These are phyloP conservation scores for Galerina marginata DNA, from an alignment of 768 basidiomycete species.

Conservation along the genomic window DNA sequence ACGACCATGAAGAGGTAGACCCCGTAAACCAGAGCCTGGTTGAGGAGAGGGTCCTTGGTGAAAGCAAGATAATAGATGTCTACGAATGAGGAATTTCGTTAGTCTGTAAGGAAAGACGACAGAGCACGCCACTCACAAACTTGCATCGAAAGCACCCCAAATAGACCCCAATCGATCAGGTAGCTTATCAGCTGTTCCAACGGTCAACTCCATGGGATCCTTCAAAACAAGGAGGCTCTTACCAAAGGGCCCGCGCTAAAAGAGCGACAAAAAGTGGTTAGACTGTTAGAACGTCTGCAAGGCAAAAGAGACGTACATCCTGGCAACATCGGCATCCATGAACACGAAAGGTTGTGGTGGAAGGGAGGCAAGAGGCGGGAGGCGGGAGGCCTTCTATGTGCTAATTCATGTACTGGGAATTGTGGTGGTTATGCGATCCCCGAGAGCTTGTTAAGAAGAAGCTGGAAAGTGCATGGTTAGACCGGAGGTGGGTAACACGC, in stretches of 20 bases:
- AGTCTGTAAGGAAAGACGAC: background rate
- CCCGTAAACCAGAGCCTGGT: background rate
- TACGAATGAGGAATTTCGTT: background rate
- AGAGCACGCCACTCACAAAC: slow-evolving; percentile 6
- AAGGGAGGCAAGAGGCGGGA: background rate
- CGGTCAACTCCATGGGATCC: background rate
- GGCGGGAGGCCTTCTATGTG: background rate
- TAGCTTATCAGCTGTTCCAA: slow-evolving; percentile 9
- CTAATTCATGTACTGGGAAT: slow-evolving; percentile 1
- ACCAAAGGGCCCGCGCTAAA: slow-evolving; percentile 14
- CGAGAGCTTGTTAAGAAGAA: slow-evolving; percentile 9
- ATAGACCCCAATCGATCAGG: slow-evolving; percentile 9
- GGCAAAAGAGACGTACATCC: slow-evolving; percentile 6
- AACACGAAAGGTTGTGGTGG: background rate
- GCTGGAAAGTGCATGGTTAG: slow-evolving; percentile 1
- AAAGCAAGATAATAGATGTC: slow-evolving; percentile 9
- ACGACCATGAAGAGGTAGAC: slow-evolving; percentile 1
- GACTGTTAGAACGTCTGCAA: background rate
- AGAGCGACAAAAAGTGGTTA: background rate
- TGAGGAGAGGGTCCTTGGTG: slow-evolving; percentile 3
- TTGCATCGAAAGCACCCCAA: slow-evolving; percentile 15
- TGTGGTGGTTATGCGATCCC: slow-evolving; percentile 11
- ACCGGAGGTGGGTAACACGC: background rate
- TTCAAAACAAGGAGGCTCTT: background rate
- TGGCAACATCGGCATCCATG: slow-evolving; percentile 15